Conservation (phyloP, 2,329 filamentous ascomycete species). For the Didymella exigua region DNA sequence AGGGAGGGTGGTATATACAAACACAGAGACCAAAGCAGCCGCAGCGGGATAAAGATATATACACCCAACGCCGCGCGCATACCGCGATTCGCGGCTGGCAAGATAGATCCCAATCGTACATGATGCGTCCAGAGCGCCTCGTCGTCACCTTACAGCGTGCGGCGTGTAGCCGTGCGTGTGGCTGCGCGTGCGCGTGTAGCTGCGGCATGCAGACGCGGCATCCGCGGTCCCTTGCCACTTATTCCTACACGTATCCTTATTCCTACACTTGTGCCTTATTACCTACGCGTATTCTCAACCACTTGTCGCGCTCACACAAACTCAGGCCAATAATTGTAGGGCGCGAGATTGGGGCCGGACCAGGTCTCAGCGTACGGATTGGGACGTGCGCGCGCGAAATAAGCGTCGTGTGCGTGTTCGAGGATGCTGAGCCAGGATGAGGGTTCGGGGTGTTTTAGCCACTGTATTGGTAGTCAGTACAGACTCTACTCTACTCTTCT, state of each 20-base stretch:
- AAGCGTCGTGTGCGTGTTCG: conserved; percentile 60
- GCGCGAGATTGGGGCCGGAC: conserved; percentile 54
- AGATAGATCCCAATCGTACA: not conserved
- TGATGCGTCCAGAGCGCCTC: too few relatives aligned
- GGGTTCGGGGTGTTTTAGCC: conserved; percentile 62
- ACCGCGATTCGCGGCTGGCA: too few relatives aligned
- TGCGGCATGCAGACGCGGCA: too few relatives aligned
- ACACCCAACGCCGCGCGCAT: not conserved
- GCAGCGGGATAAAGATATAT: not conserved
- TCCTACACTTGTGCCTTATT: too few relatives aligned
- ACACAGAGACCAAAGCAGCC: not conserved
- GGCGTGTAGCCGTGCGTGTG: not conserved
- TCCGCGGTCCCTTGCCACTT: too few relatives aligned
- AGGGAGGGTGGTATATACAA: conserved; percentile 3
- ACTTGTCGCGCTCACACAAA: conserved; percentile 57
- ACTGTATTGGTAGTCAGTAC: conserved; percentile 48
- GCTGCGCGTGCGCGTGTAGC: too few relatives aligned
- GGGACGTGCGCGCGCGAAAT: conserved; percentile 56
- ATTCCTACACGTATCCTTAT: too few relatives aligned
- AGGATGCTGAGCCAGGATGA: conserved; percentile 62
- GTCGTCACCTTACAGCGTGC: too few relatives aligned
- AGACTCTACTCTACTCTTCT: too few relatives aligned
- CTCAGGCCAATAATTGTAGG: conserved; percentile 59
- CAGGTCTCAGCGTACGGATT: conserved; percentile 63
- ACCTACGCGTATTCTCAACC: too few relatives aligned